Percentiles rank a stretch among this genome's conserved stretches.
Conservation (phyloP, 345 rosid species). For the Citrus hindsii region DNA sequence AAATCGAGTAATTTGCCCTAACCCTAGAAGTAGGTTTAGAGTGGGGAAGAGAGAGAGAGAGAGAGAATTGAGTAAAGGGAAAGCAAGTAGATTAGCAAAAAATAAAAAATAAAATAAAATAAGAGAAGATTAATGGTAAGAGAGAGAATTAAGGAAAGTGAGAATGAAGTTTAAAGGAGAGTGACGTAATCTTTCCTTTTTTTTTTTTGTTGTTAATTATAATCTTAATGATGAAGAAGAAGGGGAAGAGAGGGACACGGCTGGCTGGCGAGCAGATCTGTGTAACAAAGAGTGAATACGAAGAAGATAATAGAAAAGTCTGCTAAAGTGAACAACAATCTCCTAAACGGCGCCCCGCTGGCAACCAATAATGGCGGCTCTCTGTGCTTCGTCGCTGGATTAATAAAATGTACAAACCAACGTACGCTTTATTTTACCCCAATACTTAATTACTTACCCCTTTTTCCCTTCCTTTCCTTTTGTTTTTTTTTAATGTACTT, state of each 20-base stretch:
- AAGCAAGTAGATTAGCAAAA: background rate
- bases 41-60: background rate
- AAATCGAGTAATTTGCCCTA: background rate
- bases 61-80: background rate
- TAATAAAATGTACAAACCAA: no score
- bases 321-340: background rate
- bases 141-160: background rate
- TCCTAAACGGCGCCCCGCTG: background rate
- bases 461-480: no score
- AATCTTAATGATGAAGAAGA: background rate
- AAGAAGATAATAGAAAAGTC: no score
- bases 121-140: background rate
- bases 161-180: background rate
- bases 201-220: background rate
- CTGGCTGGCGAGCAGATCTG: background rate
- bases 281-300: background rate
- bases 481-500: no score
- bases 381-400: background rate
- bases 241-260: background rate
- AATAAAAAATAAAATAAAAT: no score
- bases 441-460: no score
- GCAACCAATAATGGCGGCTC: slow-evolving; percentile 12
- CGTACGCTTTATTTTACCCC: no score
- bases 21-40: background rate
- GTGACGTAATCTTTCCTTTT: background rate